Conservation (phyloP, 1,139 yeast genomes). For the Protomyces macrosporus region DNA sequence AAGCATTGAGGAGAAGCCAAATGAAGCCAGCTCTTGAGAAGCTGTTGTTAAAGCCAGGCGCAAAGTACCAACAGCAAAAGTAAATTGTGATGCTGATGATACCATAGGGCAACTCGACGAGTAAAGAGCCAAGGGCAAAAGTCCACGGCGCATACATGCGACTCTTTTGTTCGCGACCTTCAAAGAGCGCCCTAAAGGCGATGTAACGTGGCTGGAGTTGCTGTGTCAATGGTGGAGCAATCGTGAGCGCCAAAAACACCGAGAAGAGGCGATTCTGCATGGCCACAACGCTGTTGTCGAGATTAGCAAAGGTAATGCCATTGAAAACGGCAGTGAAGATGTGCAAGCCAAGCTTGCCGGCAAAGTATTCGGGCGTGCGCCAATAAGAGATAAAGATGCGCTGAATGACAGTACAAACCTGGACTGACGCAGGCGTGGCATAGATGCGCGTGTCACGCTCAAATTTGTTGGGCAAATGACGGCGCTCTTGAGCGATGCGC, state of each 20-base stretch:
- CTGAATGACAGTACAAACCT: constrained; percentile 49
- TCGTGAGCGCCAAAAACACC: constrained; percentile 51
- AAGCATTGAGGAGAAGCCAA: constrained; percentile 50
- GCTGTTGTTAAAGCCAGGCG: constrained; percentile 44
- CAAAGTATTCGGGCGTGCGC: constrained; percentile 61
- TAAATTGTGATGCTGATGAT: constrained; percentile 57
- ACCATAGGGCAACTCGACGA: constrained; percentile 75
- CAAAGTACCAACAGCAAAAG: constrained; percentile 69
- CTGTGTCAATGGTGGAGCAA: constrained; percentile 52
- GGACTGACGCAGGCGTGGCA: constrained; percentile 47
- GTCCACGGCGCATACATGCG: constrained; percentile 63
- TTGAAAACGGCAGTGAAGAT: constrained; percentile 48
- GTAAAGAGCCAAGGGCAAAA: constrained; percentile 54
- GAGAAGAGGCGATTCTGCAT: constrained; percentile 41
- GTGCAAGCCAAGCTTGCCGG: constrained; percentile 53
- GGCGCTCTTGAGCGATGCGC: neutral
- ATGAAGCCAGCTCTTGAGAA: constrained; percentile 43
- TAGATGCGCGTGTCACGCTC: constrained; percentile 27
- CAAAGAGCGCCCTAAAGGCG: constrained; percentile 69
- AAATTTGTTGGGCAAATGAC: neutral
- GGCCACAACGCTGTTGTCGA: constrained; percentile 37
- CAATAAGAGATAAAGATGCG: constrained; percentile 59
- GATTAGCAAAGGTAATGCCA: constrained; percentile 47
- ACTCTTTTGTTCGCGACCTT: constrained; percentile 62
- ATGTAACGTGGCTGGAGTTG: constrained; percentile 49